phyloP scores from a whole-genome alignment of 352 stramenopile species.

The Globisporangium splendens region DNA sequence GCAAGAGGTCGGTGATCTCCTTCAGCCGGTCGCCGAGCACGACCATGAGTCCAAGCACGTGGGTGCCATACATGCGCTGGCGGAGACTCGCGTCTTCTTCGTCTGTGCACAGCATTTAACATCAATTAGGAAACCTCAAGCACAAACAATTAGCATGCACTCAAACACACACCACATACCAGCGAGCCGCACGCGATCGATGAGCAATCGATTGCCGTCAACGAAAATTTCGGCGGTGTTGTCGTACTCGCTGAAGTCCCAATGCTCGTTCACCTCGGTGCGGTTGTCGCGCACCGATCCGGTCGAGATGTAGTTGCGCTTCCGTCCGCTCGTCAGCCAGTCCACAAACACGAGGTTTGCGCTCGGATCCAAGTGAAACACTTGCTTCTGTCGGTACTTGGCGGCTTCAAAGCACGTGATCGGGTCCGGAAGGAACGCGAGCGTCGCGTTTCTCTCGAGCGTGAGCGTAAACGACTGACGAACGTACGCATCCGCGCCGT shows the following conservation, averaged over 20 bases:
- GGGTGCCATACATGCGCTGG: slow-evolving; percentile 70
- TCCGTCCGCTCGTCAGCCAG: slow-evolving; percentile 83
- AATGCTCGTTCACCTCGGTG: slow-evolving; percentile 70
- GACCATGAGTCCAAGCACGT: slow-evolving; percentile 72
- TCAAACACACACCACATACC: slow-evolving; percentile 26
- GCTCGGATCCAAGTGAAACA: slow-evolving; percentile 41
- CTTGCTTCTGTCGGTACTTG: slow-evolving; percentile 65
- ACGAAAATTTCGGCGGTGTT: slow-evolving; percentile 59
- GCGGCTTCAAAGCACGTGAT: slow-evolving; percentile 78
- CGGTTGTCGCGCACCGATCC: slow-evolving; percentile 54
- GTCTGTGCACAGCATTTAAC: slow-evolving; percentile 23
- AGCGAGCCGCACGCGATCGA: slow-evolving; percentile 61
- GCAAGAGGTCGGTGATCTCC: slow-evolving; percentile 42
- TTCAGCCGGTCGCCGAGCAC: slow-evolving; percentile 56
- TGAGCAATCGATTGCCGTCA: slow-evolving; percentile 45
- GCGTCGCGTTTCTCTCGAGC: slow-evolving; percentile 46
- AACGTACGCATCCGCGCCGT: slow-evolving; percentile 36
- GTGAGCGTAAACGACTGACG: slow-evolving; percentile 52
- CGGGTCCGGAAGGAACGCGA: slow-evolving; percentile 74
- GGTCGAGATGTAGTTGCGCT: slow-evolving; percentile 72
- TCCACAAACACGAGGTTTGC: slow-evolving; percentile 78
- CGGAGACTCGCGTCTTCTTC: slow-evolving; percentile 65
- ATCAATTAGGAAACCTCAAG: background rate
- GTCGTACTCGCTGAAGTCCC: slow-evolving; percentile 79
- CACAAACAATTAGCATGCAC: too few species aligned